Evolutionary conservation across 345 rosid genomes (phyloP), one percentile per base, ranked within the genome.

Genomic region (Punica granatum): DNA sequence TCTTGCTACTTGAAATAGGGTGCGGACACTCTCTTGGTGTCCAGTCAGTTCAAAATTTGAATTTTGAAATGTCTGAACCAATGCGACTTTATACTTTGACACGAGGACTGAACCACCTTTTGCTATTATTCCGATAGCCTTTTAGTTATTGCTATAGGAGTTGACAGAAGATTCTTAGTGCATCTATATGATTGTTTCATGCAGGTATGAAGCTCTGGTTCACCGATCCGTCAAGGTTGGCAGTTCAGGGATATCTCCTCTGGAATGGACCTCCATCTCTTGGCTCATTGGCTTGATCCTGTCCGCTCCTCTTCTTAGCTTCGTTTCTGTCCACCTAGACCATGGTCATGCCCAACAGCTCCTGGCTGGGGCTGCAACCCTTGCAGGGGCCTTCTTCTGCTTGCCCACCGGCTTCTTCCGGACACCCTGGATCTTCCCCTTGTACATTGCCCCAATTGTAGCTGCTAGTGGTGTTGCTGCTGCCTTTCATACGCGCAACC

Each of bases 251-350:
- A 71, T 84, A 67, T 84, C 92, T 8, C 77, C 89, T 8, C 73
- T 84, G 11, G 83, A 80, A 46, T 87, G 92, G 89, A 81, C 85
- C 36, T 77, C 89, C 3, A 71, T 87, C 43, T 87, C 89, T 13
- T 87, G 92, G 92, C 73, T 72, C 33, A 62, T 79, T 21, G 89
- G 89, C 56, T 62, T 84, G 69, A 34, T 79, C 65, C 32, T 87
- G 25, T 80, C 76, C 0, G 73, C 72, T 28, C 84, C 86, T 1
- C 39, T 67, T 0, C 66, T 81, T 35, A 74, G 67, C 48, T 70
- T 73, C 43, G 51, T 87, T 32, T 79, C 89, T 54, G 66, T 51
- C 60, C 75, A 70, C 68, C 80, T 87, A 7, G 89, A 87, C 73
- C 61, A 69, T 56, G 84, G 83, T 46, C 66, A 15, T 35, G 66